These are phyloP conservation scores for Coleophoma cylindrospora DNA, from an alignment of 2,329 filamentous ascomycete genomes.

Conservation along the genomic window DNA sequence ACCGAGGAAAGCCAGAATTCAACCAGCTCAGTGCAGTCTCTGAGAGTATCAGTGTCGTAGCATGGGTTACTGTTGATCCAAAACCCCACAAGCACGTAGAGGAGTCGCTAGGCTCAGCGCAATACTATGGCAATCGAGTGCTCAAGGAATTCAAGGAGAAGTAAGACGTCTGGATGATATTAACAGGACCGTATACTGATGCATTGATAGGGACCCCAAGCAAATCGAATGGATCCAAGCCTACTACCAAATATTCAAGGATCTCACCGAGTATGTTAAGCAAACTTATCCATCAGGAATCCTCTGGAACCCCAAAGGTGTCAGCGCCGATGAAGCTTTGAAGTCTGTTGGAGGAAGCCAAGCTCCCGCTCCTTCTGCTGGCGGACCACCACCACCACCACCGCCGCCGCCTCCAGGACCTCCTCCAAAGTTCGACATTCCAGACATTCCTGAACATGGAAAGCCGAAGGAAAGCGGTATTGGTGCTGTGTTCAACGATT, in stretches of 20 bases:
- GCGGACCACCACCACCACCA: constrained; percentile 54
- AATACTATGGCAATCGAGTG: constrained; percentile 94
- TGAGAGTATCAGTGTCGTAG: constrained; percentile 83
- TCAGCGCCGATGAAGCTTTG: constrained; percentile 63
- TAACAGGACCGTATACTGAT: constrained; percentile 1
- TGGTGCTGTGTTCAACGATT: constrained; percentile 82
- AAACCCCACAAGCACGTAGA: constrained; percentile 83
- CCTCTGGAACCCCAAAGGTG: constrained; percentile 77
- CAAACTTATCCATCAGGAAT: constrained; percentile 75
- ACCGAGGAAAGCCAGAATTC: constrained; percentile 69
- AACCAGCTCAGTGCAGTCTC: constrained; percentile 83
- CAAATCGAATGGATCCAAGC: constrained; percentile 86
- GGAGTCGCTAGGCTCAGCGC: constrained; percentile 75
- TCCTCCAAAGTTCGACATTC: constrained; percentile 48
- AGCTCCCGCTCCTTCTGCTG: constrained; percentile 45
- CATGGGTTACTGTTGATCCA: constrained; percentile 81
- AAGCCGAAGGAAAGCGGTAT: constrained; percentile 55
- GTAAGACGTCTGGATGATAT: constrained; percentile 33
- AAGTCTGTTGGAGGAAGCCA: constrained; percentile 49
- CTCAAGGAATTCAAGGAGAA: constrained; percentile 86
- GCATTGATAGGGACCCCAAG: constrained; percentile 57
- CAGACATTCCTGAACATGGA: constrained; percentile 34
- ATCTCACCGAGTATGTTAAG: constrained; percentile 79
- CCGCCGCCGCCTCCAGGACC: constrained; percentile 69
- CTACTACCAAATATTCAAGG: constrained; percentile 88